Conservation (phyloP, 2,329 filamentous ascomycete species). For the Epichloe amarillans region DNA sequence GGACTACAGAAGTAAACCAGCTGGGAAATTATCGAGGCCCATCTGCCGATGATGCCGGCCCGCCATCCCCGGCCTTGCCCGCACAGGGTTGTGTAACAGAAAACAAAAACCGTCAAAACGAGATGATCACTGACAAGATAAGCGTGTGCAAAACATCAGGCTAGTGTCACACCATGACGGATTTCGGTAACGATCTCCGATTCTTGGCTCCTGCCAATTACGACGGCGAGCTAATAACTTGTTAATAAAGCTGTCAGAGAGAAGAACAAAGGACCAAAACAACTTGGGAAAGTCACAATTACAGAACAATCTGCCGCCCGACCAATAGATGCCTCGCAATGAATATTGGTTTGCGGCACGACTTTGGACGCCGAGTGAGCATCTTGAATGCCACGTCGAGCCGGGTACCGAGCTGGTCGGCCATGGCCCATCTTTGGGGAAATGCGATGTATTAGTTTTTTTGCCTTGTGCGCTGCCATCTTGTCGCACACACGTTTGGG, state of each 20-base stretch:
- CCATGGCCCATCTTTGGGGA: no score
- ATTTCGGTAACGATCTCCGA: not conserved
- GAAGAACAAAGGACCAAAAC: not conserved
- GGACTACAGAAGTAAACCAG: no score
- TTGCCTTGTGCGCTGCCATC: not conserved
- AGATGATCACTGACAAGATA: not conserved
- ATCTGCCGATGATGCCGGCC: not conserved
- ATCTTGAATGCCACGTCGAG: no score
- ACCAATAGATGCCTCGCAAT: no score
- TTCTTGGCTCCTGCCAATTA: not conserved
- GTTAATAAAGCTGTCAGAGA: no score
- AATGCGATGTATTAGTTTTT: no score
- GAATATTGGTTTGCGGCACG: no score
- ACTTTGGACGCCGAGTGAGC: no score
- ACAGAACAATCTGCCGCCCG: no score
- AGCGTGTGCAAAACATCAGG: not conserved
- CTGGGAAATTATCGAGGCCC: not conserved
- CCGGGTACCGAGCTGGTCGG: no score
- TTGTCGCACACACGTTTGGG: not conserved
- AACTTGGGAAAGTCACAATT: not conserved
- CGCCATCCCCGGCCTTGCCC: no score
- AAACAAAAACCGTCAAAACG: not conserved
- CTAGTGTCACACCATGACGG: not conserved
- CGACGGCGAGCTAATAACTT: no score
- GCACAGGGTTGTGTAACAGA: not conserved